A percentile compares a stretch with the other conserved stretches of the same genome.
Evolutionary conservation across 2,329 filamentous ascomycete genomes (phyloP).

Genomic region (Cladosporium sp.): DNA sequence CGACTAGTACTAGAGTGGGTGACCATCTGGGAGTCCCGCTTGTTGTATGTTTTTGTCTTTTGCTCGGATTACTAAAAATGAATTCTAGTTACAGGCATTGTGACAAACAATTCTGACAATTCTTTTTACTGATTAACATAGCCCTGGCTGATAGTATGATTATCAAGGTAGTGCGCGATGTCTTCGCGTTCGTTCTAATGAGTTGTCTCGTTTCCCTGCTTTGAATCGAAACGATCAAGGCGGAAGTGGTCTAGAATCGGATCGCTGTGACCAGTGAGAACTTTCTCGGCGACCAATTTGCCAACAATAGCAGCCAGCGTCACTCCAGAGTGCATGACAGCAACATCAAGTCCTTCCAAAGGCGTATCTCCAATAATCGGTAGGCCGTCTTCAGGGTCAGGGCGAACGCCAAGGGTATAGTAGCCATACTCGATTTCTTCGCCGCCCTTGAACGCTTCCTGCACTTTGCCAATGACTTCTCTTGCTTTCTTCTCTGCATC

Average conservation of each 20-base stretch:
- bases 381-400: constrained; percentile 1
- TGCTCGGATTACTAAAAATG: too few species aligned
- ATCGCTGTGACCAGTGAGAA: not conserved
- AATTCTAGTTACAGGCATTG: too few species aligned
- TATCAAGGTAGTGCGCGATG: too few species aligned
- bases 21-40: too few species aligned
- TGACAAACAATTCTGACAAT: too few species aligned
- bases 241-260: not conserved
- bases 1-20: too few species aligned
- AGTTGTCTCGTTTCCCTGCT: not conserved
- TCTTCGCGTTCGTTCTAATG: not conserved
- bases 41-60: too few species aligned
- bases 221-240: not conserved
- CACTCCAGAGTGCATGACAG: constrained; percentile 9
- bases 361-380: not conserved
- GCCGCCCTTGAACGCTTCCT: not conserved
- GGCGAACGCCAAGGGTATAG: not conserved
- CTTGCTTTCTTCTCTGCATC: not conserved
- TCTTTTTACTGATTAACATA: too few species aligned
- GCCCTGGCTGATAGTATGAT: too few species aligned
- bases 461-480: constrained; percentile 1
- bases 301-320: constrained; percentile 3
- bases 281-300: not conserved
- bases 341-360: not conserved
- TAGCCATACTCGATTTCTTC: constrained; percentile 3